phyloP scores from a whole-genome alignment of 345 rosid species.

The Gossypioides kirkii region DNA sequence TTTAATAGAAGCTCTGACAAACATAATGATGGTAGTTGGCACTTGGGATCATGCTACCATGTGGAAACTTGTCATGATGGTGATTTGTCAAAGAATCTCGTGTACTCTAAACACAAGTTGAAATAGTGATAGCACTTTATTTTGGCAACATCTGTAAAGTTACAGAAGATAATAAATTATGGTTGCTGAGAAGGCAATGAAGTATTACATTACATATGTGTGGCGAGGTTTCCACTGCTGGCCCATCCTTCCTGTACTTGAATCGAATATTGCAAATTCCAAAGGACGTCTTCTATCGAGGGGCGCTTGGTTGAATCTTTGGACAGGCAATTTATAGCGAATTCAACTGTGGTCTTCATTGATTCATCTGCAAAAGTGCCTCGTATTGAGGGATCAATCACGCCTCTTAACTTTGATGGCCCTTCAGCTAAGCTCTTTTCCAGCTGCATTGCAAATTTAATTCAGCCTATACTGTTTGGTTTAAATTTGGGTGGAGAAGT shows the following conservation, averaged over 20 bases:
- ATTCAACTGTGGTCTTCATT: slow-evolving; percentile 60
- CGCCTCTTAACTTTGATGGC: slow-evolving; percentile 39
- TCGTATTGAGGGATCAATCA: slow-evolving; percentile 51
- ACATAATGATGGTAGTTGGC: neutral
- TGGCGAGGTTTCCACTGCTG: slow-evolving; percentile 67
- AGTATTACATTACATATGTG: slow-evolving; percentile 21
- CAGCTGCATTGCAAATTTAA: slow-evolving; percentile 29
- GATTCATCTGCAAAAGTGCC: slow-evolving; percentile 82
- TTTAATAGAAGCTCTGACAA: neutral
- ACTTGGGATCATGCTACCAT: neutral
- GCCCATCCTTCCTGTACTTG: slow-evolving; percentile 94
- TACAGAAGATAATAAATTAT: neutral
- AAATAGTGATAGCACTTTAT: neutral
- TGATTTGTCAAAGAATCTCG: neutral
- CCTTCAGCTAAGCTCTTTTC: slow-evolving; percentile 56
- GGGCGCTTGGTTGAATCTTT: slow-evolving; percentile 58
- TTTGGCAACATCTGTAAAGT: neutral
- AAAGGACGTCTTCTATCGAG: slow-evolving; percentile 82
- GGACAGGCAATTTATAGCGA: slow-evolving; percentile 66
- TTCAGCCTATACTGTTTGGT: neutral
- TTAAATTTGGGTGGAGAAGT: neutral
- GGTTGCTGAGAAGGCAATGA: neutral
- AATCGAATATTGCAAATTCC: slow-evolving; percentile 87
- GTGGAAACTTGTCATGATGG: neutral
- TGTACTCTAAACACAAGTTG: neutral